These are phyloP conservation scores for Aspergillus sojae DNA, from an alignment of 2,329 filamentous ascomycete genomes.

Conservation along the genomic window DNA sequence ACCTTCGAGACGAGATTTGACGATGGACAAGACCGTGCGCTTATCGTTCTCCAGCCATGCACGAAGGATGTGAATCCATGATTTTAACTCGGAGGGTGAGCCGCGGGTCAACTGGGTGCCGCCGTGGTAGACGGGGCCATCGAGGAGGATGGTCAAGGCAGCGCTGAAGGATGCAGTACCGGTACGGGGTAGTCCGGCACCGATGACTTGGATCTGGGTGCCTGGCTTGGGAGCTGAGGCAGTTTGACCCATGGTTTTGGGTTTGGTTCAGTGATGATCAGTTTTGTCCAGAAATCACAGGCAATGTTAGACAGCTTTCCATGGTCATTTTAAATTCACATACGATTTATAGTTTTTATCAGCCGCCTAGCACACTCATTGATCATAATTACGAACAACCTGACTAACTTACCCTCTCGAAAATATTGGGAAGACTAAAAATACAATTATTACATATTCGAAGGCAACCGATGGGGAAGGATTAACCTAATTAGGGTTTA, in stretches of 20 bases:
- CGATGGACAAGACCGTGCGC: neutral
- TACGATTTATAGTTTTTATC: too few relatives aligned
- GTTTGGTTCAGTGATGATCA: too few relatives aligned
- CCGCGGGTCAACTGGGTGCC: conserved; percentile 43
- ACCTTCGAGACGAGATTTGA: conserved; percentile 33
- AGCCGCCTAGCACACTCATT: too few relatives aligned
- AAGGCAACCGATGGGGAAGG: too few relatives aligned
- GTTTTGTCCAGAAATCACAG: too few relatives aligned
- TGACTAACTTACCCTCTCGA: too few relatives aligned
- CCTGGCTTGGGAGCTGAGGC: conserved; percentile 9
- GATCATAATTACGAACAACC: too few relatives aligned
- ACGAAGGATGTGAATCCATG: conserved; percentile 23
- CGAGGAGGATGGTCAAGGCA: conserved; percentile 51
- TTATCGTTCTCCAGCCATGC: neutral
- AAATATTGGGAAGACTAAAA: too few relatives aligned
- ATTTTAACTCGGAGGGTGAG: conserved; percentile 24
- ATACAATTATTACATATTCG: too few relatives aligned
- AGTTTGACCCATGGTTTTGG: conserved; percentile 13
- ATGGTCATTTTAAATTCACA: too few relatives aligned
- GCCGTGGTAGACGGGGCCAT: conserved; percentile 54
- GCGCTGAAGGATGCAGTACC: conserved; percentile 55
- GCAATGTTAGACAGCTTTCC: too few relatives aligned
- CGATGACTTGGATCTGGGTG: conserved; percentile 28
- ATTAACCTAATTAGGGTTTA: too few relatives aligned
- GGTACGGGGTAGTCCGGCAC: conserved; percentile 45